Base-by-base conservation (phyloP, 2,329 filamentous ascomycete genomes). In the Botrytis pseudocinerea region DNA sequence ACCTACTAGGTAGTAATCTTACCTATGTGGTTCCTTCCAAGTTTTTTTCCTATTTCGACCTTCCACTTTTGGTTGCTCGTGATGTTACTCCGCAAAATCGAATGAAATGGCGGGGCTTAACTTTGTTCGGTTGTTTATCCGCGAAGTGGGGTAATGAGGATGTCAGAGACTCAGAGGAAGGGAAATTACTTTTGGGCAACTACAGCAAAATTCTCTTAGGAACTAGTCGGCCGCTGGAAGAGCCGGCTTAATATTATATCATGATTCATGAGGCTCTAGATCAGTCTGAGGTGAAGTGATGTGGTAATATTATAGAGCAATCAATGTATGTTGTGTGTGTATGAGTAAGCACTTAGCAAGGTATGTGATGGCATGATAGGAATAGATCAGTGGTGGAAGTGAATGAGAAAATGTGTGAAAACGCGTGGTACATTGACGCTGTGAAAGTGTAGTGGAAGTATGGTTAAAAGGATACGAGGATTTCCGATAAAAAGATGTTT, bases 111-210 rank as follows among this genome's bases (percentile, higher is more conserved):
- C 60, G 60, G 60, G 64, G 63, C 48, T 51, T 51, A 18, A 16
- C 35, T 25, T 8, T n/a, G 22, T 54, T 66, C 14, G 51, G 64
- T 28, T 40, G n/a, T 44, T 69, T 60, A 32, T 69, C 66, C 51
- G 40, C 42, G 51, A 69, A 35, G 66, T 60, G 66, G 66, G 38
- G 66, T 59, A 44, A 57, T 28, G n/a, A 35, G 44, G 62, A 25
- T 65, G 20, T n/a, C 25, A n/a, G 12, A 51, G 42, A 16, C 42
- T 51, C 22, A n/a, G 46, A 51, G 4, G 10, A 51, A 51, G n/a
- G 20, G 28, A 28, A 46, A 22, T 28, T 28, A 25, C 28, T 64
- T 46, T 64, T 32, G 62, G 38, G 42, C 28, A 32, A 48, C 20
- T 42, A 38, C 28, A 35, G n/a, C 42, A 65, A 38, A 4, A 51